Evolutionary conservation across 225 moss, liverwort and hornwort genomes (phyloP), one percentile per base, ranked within the genome.

Genomic region (Pseudoscleropodium purum): DNA sequence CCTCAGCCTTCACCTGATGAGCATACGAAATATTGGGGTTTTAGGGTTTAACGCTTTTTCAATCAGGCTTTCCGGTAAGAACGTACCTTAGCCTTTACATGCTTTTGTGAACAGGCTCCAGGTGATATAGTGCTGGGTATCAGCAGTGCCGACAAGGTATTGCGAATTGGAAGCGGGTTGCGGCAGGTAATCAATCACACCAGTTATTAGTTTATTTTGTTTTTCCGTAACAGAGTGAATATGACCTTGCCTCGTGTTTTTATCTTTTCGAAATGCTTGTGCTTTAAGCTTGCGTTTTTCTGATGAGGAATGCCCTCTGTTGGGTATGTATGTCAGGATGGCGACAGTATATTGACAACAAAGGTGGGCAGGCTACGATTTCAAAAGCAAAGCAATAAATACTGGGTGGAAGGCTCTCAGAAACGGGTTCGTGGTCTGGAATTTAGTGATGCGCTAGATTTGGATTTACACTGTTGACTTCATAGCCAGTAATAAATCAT

Each of bases 391-490:
- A 92, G 93, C 65, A 96, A 96, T 88, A 97, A 97, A 80, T 99
- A 97, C 82, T 96, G 96, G 96, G 94, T 99, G 79, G 97, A 99
- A 90, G 96, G 99, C 84, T 97, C 97, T 67, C 99, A 97, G 67
- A 97, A 97, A 91, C 94, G 94, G 95, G 98, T 98, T 81, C 8
- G 91, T 89, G 70, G 65, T 86, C 39, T 60, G 62, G 52, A 72
- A 65, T 89, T 24, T 66, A 18, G 43, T 60, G 68, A 54, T 89
- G 29, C 76, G 13, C 52, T 60, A 47, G 82, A 70, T 79, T 63
- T 85, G 59, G 79, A 45, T 90, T 85, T 88, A 85, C 62, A 57
- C 76, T 87, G 27, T 56, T 56, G 56, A 62, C 75, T 85, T 79
- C 59, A 41, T 49, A 23, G 61, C 16, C 27, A 59, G 41, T 85